These are phyloP conservation scores for Russula virescens DNA, from an alignment of 768 basidiomycete species.

Conservation along the genomic window DNA sequence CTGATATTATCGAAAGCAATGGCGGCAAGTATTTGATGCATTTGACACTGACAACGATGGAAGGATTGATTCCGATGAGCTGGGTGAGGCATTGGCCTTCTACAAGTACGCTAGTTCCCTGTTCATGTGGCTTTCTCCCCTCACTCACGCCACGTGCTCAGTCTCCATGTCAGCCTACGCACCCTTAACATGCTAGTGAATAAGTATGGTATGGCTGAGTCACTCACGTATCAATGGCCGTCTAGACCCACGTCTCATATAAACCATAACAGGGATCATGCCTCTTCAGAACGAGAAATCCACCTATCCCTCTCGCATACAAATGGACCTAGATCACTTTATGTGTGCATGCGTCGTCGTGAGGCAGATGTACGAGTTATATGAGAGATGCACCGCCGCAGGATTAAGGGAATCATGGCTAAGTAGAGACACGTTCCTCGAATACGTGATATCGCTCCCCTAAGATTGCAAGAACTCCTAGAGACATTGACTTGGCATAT, in stretches of 20 bases:
- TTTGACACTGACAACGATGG: slow-evolving; percentile 1
- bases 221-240: too few relatives aligned
- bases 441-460: slow-evolving; percentile 3
- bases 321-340: slow-evolving; percentile 6
- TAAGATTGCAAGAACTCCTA: background rate
- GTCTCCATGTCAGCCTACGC: background rate
- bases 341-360: slow-evolving; percentile 9
- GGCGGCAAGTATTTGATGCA: slow-evolving; percentile 7
- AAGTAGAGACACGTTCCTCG: slow-evolving; percentile 10
- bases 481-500: too few relatives aligned
- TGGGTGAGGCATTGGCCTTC: background rate
- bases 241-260: background rate
- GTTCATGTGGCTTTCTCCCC: background rate
- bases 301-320: background rate
- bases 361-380: slow-evolving; percentile 1
- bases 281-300: background rate
- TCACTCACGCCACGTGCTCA: background rate
- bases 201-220: slow-evolving; percentile 3
- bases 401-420: background rate
- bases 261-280: background rate
- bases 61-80: background rate
- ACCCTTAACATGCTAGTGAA: slow-evolving; percentile 6
- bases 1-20: slow-evolving; percentile 4
- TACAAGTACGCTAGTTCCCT: slow-evolving; percentile 1
- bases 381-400: background rate